phyloP scores from a whole-genome alignment of 495 filamentous ascomycete species.

The Lepraria neglecta region DNA sequence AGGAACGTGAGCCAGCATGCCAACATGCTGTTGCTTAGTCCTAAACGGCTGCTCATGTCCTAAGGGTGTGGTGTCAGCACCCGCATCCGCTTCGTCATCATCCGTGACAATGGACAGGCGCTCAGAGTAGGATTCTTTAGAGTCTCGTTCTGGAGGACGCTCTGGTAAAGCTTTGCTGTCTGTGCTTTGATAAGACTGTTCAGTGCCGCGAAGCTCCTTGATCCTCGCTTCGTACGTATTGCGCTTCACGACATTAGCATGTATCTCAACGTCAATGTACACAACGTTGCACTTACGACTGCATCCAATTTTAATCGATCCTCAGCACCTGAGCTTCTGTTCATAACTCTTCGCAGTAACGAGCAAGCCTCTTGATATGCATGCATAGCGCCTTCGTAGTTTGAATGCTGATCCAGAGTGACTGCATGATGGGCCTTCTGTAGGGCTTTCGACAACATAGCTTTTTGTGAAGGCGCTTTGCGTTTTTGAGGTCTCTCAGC shows the following conservation, averaged over 20 bases:
- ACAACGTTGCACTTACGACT: conserved; percentile 61
- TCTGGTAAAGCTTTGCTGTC: conserved; percentile 69
- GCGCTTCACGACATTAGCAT: conserved; percentile 42
- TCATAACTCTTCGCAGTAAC: conserved; percentile 79
- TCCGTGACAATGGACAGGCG: conserved; percentile 42
- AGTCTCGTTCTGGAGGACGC: conserved; percentile 67
- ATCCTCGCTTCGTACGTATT: conserved; percentile 86
- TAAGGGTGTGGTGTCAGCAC: conserved; percentile 25
- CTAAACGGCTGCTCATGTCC: conserved; percentile 8
- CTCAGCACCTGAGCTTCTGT: conserved; percentile 67
- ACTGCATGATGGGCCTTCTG: conserved; percentile 95
- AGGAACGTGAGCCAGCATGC: conserved; percentile 29
- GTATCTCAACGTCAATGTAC: not conserved
- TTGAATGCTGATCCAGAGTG: conserved; percentile 87
- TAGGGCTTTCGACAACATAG: conserved; percentile 86
- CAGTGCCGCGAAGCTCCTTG: conserved; percentile 67
- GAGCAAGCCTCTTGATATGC: conserved; percentile 87
- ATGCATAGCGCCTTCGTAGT: conserved; percentile 85
- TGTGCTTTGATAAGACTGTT: conserved; percentile 47
- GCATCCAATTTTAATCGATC: conserved; percentile 79
- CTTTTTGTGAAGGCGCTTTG: conserved; percentile 64
- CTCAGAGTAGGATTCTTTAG: conserved; percentile 40
- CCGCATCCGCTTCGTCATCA: conserved; percentile 38
- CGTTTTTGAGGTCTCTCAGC: conserved; percentile 34
- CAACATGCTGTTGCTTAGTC: conserved; percentile 15